phyloP scores from a whole-genome alignment of 106 monocot species.

The Vanilla planifolia region DNA sequence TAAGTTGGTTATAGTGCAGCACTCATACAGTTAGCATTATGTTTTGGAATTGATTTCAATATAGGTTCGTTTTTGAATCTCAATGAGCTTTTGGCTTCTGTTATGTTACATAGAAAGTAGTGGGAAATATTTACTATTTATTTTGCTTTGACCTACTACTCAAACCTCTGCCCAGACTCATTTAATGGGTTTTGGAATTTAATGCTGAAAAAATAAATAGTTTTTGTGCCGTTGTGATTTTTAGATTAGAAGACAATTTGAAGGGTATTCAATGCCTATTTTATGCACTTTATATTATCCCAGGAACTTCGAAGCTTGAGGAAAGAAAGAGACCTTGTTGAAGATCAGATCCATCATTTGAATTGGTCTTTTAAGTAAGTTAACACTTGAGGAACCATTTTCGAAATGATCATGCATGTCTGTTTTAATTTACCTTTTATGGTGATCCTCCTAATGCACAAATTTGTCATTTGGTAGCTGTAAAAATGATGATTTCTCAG shows the following conservation, averaged over 20 bases:
- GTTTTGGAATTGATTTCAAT: conserved; percentile 1
- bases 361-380: conserved; percentile 85
- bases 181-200: no score
- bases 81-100: neutral
- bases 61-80: neutral
- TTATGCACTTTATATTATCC: neutral
- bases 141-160: neutral
- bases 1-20: no score
- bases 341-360: conserved; percentile 81
- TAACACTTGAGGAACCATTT: neutral
- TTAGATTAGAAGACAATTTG: no score
- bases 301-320: conserved; percentile 73
- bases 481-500: no score
- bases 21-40: neutral
- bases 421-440: neutral
- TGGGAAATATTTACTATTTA: neutral
- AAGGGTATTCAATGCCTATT: neutral
- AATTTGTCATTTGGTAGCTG: no score
- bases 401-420: neutral
- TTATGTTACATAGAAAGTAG: neutral
- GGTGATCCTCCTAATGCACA: neutral
- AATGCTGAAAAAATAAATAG: no score
- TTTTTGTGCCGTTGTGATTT: no score
- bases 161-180: no score
- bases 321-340: conserved; percentile 55